phyloP scores from a whole-genome alignment of 495 filamentous ascomycete genomes.

The Astrocystis sublimbata region DNA sequence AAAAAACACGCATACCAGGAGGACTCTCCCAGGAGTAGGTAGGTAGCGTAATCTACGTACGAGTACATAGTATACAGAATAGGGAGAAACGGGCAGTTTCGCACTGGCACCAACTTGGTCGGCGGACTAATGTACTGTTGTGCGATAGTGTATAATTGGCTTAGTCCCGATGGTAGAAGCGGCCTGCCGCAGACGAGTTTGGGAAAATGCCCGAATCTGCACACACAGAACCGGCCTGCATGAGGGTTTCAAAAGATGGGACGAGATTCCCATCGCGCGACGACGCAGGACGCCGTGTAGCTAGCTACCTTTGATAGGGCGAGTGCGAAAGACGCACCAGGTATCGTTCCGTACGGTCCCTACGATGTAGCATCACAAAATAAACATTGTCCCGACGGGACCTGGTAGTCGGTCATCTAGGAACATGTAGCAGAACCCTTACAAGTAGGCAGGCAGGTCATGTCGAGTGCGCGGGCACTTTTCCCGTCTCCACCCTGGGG shows the following conservation, averaged over 20 bases:
- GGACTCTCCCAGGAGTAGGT: no score
- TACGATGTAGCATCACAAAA: background rate
- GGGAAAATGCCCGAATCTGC: constrained; percentile 17
- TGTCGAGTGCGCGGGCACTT: background rate
- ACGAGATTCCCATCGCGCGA: constrained; percentile 9
- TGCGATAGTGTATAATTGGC: constrained; percentile 11
- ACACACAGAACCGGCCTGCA: constrained; percentile 7
- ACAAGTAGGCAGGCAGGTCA: no score
- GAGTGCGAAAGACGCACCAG: background rate
- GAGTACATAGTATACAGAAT: no score
- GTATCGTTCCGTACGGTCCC: constrained; percentile 3
- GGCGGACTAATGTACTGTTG: constrained; percentile 5
- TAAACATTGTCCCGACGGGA: no score
- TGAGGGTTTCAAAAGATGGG: constrained; percentile 17
- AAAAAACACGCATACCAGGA: background rate
- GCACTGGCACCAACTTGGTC: background rate
- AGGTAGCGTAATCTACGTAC: background rate
- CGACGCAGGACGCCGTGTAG: constrained; percentile 14
- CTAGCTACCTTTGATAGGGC: constrained; percentile 3
- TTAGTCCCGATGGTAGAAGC: constrained; percentile 16
- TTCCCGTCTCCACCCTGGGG: background rate
- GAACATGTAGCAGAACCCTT: no score
- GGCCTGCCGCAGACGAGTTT: constrained; percentile 14
- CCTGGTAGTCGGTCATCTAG: no score
- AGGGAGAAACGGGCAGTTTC: background rate